Conservation (phyloP, 352 stramenopile species). For the Saprolegnia parasitica region DNA sequence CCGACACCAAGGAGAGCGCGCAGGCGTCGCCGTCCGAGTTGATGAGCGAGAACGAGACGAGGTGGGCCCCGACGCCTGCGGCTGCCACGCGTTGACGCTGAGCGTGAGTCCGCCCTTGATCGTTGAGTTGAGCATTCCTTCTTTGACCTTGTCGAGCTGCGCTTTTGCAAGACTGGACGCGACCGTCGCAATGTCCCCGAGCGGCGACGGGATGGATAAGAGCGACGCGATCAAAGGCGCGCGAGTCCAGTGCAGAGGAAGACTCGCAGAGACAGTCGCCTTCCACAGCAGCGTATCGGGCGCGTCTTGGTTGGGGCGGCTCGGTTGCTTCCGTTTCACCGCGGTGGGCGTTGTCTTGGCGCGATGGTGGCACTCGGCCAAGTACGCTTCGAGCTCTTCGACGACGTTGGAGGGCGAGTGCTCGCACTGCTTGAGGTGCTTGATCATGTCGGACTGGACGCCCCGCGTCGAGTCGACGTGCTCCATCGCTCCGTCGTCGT, state of each 20-base stretch:
- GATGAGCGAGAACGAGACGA: conserved; percentile 70
- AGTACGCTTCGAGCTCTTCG: conserved; percentile 56
- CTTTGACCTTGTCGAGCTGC: conserved; percentile 74
- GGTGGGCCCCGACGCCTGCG: conserved; percentile 48
- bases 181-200: background rate
- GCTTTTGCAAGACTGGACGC: conserved; percentile 36
- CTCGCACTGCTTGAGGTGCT: conserved; percentile 65
- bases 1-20: conserved; percentile 49
- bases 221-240: background rate
- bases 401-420: conserved; percentile 65
- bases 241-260: conserved; percentile 5
- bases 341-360: conserved; percentile 53
- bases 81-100: conserved; percentile 65
- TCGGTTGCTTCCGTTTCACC: conserved; percentile 37
- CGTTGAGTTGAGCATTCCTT: conserved; percentile 76
- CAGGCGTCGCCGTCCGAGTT: conserved; percentile 75
- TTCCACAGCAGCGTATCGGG: conserved; percentile 8
- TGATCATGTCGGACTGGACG: conserved; percentile 76
- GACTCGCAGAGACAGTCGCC: conserved; percentile 6
- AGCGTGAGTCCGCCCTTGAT: conserved; percentile 76
- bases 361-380: conserved; percentile 39
- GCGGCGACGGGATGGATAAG: background rate
- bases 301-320: conserved; percentile 28
- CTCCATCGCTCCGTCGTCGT: conserved; percentile 31
- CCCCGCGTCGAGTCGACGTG: conserved; percentile 65